Conservation (phyloP, 306 rosid genomes). For the Casuarina equisetifolia region DNA sequence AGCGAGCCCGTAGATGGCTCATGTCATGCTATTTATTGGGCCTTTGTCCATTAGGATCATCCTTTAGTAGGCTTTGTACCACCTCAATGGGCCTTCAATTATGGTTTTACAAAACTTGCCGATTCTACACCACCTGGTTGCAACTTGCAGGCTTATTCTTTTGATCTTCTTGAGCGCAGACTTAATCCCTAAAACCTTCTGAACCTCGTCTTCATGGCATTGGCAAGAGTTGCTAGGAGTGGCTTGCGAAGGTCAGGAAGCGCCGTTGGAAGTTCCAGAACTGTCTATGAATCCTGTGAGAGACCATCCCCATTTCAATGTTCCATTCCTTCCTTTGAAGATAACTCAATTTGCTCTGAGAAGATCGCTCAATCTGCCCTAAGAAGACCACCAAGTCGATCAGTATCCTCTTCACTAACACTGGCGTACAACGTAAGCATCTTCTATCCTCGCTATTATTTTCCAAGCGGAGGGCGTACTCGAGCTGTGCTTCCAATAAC, state of each 20-base stretch:
- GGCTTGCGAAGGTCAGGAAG: constrained; percentile 59
- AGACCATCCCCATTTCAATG: constrained; percentile 34
- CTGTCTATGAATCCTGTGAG: constrained; percentile 27
- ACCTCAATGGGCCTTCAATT: too few relatives aligned
- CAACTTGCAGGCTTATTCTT: constrained; percentile 17
- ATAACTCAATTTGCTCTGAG: neutral
- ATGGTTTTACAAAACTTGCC: too few relatives aligned
- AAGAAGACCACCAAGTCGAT: neutral
- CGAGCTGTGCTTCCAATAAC: neutral
- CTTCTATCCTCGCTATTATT: neutral
- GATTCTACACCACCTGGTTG: neutral
- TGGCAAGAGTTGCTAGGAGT: constrained; percentile 67
- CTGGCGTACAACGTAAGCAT: neutral
- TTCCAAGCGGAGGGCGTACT: neutral
- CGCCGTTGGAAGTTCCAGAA: constrained; percentile 31
- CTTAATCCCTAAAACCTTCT: constrained; percentile 17
- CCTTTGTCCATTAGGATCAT: too few relatives aligned
- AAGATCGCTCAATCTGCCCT: too few relatives aligned
- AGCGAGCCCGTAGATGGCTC: too few relatives aligned
- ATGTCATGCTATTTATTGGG: too few relatives aligned
- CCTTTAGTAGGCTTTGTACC: too few relatives aligned
- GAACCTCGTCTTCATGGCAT: constrained; percentile 45
- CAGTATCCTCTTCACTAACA: neutral
- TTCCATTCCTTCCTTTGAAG: constrained; percentile 26
- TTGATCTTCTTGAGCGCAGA: neutral